A percentile compares a stretch with the other conserved stretches of the same genome.
Conservation (phyloP, 768 basidiomycete genomes). For the Termitomyces sp. region DNA sequence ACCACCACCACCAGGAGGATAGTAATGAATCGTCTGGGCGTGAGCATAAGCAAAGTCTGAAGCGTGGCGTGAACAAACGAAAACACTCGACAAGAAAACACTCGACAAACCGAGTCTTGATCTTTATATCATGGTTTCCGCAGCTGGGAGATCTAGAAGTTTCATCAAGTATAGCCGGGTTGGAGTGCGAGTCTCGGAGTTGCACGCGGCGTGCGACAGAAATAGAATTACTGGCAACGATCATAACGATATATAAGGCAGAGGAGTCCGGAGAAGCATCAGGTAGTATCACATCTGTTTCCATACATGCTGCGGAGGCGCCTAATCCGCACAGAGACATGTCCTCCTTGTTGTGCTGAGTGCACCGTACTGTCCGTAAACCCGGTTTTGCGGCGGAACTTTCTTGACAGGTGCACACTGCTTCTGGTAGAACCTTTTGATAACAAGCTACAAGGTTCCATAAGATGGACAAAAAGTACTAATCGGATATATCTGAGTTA, state of each 20-base stretch:
- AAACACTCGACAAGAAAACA: background rate
- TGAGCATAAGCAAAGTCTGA: slow-evolving; percentile 36
- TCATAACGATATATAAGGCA: background rate
- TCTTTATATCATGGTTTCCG: slow-evolving; percentile 13
- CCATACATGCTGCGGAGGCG: background rate
- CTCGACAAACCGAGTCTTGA: background rate
- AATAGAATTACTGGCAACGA: slow-evolving; percentile 9
- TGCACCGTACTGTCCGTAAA: background rate
- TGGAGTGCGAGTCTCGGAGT: slow-evolving; percentile 17
- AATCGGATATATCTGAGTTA: no score
- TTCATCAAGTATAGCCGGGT: slow-evolving; percentile 4
- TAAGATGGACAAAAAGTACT: background rate
- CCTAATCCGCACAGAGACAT: background rate
- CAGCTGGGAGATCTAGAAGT: slow-evolving; percentile 9
- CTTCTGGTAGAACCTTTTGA: background rate
- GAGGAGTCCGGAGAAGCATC: background rate
- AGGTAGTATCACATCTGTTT: background rate
- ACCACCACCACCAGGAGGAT: slow-evolving; percentile 43
- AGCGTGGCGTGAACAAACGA: background rate
- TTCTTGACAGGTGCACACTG: background rate
- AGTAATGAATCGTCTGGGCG: slow-evolving; percentile 53
- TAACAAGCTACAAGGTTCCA: background rate
- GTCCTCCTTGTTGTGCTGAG: background rate
- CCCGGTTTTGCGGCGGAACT: background rate
- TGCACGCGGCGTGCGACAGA: slow-evolving; percentile 4